Evolutionary conservation across 2,329 filamentous ascomycete species (phyloP), one percentile per base, ranked within the genome.

Genomic region (Dactylellina parvicollis): DNA sequence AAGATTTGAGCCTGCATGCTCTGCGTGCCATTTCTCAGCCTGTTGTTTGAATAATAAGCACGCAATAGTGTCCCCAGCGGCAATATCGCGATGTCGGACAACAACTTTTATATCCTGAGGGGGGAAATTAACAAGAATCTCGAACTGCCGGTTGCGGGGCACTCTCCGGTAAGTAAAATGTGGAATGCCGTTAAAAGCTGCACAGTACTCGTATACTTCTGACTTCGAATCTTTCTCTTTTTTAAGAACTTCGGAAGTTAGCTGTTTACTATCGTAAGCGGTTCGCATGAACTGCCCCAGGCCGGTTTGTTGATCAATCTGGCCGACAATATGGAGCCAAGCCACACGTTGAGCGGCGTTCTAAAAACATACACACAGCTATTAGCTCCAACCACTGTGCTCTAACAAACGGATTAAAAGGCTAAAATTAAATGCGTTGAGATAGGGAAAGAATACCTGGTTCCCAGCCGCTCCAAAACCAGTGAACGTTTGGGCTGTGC

Each of bases 131-230:
- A 83, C 79, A 1, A 76, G 78, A 20, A 79, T 78, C 61, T 78
- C 61, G 7, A 75, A 47, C 7, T 66, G 32, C 38, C 56, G 75
- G 24, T 75, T 75, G 16, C 30, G 55, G 0, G 32, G 64, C 16
- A 61, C 56, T 44, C 67, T 32, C 28, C 70, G 40, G 16, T 62
- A 50, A 22, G 47, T 52, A 34, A 70, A 52, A 22, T 74, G 59
- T 1, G 82, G 82, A 16, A 81, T 67, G 1, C 76, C 60, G 36
- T 80, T 80, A 69, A 80, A 82, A 26, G 79, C 77, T 1, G 82
- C 81, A 34, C 81, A 81, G 76, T 82, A 83, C 65, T 82, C 81
- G 76, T 81, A 83, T 18, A 83, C 78, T 74, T 81, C 79, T 42
- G 76, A 74, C 36, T 78, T 79, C 10, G 79, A 78, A 67, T 78